Conservation (phyloP, 306 rosid genomes). For the Albizia julibrissin region DNA sequence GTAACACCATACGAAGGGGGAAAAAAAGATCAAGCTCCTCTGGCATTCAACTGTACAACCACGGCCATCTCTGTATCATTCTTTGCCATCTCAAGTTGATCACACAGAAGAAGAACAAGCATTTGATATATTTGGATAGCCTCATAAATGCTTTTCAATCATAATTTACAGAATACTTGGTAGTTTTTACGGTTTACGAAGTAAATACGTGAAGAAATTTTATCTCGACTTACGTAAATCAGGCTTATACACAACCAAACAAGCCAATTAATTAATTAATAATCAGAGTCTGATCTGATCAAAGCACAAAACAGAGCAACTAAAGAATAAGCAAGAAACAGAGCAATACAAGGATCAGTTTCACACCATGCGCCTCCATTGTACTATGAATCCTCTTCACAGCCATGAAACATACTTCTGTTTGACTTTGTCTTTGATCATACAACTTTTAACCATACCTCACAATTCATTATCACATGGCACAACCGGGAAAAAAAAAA, state of each 20-base stretch:
- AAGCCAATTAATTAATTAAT: too few species aligned
- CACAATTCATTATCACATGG: slow-evolving; percentile 16
- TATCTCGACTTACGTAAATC: too few species aligned
- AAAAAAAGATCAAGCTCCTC: slow-evolving; percentile 6
- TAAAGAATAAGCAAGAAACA: slow-evolving; percentile 33
- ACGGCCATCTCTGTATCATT: background rate
- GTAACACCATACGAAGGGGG: slow-evolving; percentile 6
- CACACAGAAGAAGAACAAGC: background rate
- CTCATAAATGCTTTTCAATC: too few species aligned
- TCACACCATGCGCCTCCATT: slow-evolving; percentile 65
- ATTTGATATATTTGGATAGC: too few species aligned
- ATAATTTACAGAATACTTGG: too few species aligned
- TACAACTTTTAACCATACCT: slow-evolving; percentile 14
- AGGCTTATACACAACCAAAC: too few species aligned
- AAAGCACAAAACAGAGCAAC: slow-evolving; percentile 34
- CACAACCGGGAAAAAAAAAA: slow-evolving; percentile 3
- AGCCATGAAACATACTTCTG: slow-evolving; percentile 6
- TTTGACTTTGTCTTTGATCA: slow-evolving; percentile 34
- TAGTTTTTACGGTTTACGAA: too few species aligned
- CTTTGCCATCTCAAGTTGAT: background rate
- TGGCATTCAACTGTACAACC: slow-evolving; percentile 10
- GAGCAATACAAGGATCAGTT: slow-evolving; percentile 41
- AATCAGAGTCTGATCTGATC: slow-evolving; percentile 8
- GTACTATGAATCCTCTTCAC: slow-evolving; percentile 38
- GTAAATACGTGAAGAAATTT: too few species aligned